Evolutionary conservation across 1,284 basidiomycete species (phyloP).

Genomic region (Trichosporon sp.): DNA sequence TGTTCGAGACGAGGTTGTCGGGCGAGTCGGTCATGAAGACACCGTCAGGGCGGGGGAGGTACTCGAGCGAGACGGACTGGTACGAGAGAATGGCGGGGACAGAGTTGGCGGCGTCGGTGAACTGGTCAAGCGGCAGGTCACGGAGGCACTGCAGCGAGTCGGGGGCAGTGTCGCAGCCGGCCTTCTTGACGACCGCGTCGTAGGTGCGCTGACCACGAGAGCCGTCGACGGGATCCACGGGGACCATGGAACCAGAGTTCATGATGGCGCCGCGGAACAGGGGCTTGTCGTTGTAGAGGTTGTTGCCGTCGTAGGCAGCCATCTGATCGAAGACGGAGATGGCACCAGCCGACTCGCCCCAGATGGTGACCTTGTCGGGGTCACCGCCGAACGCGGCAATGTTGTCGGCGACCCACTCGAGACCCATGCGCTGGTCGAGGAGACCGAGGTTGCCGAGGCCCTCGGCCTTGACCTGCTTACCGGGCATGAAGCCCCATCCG

Average conservation of each 20-base stretch:
- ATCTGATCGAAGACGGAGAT: conserved; percentile 56
- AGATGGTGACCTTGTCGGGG: conserved; percentile 53
- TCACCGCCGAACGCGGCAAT: conserved; percentile 53
- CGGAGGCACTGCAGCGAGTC: conserved; percentile 63
- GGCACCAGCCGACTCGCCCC: conserved; percentile 66
- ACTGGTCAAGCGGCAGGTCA: conserved; percentile 55
- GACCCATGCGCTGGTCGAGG: conserved; percentile 50
- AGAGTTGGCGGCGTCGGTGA: conserved; percentile 27
- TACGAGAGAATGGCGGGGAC: conserved; percentile 27
- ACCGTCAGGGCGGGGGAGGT: conserved; percentile 63
- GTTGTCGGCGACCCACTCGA: conserved; percentile 50
- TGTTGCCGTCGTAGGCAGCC: conserved; percentile 61
- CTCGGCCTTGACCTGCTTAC: conserved; percentile 60
- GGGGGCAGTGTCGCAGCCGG: conserved; percentile 37
- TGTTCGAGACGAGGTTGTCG: conserved; percentile 23
- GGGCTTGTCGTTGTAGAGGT: conserved; percentile 56
- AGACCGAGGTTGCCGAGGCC: conserved; percentile 62
- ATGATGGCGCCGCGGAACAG: conserved; percentile 52
- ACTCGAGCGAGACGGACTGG: conserved; percentile 48
- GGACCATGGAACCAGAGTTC: conserved; percentile 56
- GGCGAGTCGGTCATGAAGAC: conserved; percentile 60
- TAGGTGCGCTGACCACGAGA: conserved; percentile 29
- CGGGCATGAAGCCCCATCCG: conserved; percentile 57
- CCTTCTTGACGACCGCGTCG: conserved; percentile 24
- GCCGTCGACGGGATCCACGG: conserved; percentile 29